These are phyloP conservation scores for Saturnispora serradocipensis DNA, from an alignment of 805 yeast genomes.

Conservation along the genomic window DNA sequence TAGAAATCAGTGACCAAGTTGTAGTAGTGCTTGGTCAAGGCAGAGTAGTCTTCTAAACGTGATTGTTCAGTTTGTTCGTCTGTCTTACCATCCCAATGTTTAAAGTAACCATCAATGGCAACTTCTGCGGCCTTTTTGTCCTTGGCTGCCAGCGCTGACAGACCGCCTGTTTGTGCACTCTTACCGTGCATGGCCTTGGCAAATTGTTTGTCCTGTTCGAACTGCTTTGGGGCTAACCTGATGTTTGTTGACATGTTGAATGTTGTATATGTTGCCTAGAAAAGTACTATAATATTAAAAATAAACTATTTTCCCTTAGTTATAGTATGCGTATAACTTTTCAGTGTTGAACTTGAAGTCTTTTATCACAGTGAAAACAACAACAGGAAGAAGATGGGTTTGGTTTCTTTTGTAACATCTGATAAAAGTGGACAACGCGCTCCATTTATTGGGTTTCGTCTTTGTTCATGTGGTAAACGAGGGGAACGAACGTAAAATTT, in stretches of 20 bases:
- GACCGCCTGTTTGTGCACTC: constrained; percentile 56
- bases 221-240: constrained; percentile 45
- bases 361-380: neutral
- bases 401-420: neutral
- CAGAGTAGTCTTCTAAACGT: constrained; percentile 79
- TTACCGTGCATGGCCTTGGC: constrained; percentile 84
- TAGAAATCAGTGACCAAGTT: constrained; percentile 96
- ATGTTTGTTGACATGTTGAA: constrained; percentile 10
- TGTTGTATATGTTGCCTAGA: constrained; percentile 7
- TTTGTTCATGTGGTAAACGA: neutral
- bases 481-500: constrained; percentile 2
- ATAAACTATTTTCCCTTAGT: neutral
- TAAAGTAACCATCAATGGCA: constrained; percentile 85
- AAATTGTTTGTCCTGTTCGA: constrained; percentile 56
- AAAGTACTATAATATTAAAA: neutral
- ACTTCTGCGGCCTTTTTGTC: constrained; percentile 69
- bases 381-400: neutral
- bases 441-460: neutral
- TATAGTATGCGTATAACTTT: neutral
- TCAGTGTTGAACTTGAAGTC: neutral
- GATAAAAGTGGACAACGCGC: constrained; percentile 2
- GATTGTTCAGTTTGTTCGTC: constrained; percentile 58
- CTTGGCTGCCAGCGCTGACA: constrained; percentile 69
- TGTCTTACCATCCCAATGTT: constrained; percentile 94
- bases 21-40: constrained; percentile 89